Evolutionary conservation across 352 stramenopile genomes (phyloP), one percentile per base, ranked within the genome.

Genomic region (Phytophthora brassicae): DNA sequence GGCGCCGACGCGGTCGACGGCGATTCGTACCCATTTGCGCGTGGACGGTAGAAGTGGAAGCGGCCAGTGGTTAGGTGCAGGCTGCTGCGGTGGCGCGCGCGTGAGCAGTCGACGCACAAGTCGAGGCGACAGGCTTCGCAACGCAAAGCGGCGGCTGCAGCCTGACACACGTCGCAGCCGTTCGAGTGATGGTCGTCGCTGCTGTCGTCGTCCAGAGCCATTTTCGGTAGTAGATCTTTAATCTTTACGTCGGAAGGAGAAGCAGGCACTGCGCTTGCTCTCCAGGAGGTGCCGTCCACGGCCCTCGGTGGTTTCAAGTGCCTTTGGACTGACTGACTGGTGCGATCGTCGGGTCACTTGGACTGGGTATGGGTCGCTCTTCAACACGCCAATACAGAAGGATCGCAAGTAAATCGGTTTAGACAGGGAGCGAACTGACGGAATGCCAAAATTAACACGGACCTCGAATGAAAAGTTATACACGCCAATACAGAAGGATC

Each of bases 71-170:
- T 71, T 31, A 71, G 26, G 56, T 90, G 79, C 56, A 88, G 63
- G 20, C 35, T 75, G 50, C 79, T 81, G 55, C 45, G 50, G 26
- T 67, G 54, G 49, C 84, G 79, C 19, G 81, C 62, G 4, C 66
- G 56, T 3, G 68, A 75, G 45, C 82, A 91, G 6, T 19, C 9
- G 7, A 53, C 52, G 42, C 82, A 91, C 46, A 81, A 70, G 22
- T 65, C 47, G 19, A 91, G 66, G 42, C 80, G 74, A 46, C 81
- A 91, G 33, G 70, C 69, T 9, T 46, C 45, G 44, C 79, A 91
- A 26, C 46, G 47, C 35, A 87, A 54, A 12, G 65, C 63, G 6
- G 79, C 79, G 14, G 38, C 5, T 0, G 22, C 13, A 23, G 44
- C 24, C 2, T 35, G 14, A 38, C 82, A 91, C 45, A 88, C 78